Percentiles rank a stretch among this genome's conserved stretches.
Evolutionary conservation across 1,284 basidiomycete genomes (phyloP).

Genomic region (Agaricales sp.): DNA sequence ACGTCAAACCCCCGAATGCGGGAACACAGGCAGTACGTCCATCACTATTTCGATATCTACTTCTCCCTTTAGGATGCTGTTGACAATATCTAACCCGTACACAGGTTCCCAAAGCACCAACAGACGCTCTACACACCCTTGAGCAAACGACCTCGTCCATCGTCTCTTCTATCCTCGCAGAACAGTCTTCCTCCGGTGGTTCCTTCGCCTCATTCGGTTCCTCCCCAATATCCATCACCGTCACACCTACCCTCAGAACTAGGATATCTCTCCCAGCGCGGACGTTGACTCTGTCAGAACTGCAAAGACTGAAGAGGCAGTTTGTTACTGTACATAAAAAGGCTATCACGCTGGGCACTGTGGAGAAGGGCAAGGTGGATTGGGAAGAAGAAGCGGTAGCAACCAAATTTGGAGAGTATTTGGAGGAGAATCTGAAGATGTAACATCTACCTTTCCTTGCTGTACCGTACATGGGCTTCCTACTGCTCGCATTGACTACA

Average conservation of each 20-base stretch:
- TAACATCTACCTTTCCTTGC: too few relatives aligned
- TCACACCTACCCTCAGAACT: constrained; percentile 29
- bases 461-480: too few relatives aligned
- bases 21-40: constrained; percentile 69
- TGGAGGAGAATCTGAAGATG: constrained; percentile 61
- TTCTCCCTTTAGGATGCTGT: constrained; percentile 4
- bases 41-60: constrained; percentile 1
- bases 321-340: constrained; percentile 83
- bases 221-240: constrained; percentile 32
- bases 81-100: constrained; percentile 10
- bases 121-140: constrained; percentile 71
- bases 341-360: constrained; percentile 77
- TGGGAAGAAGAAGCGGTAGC: constrained; percentile 72
- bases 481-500: too few relatives aligned
- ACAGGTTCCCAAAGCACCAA: constrained; percentile 69
- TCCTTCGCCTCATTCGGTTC: constrained; percentile 29
- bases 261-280: constrained; percentile 54
- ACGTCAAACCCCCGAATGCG: constrained; percentile 79
- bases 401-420: constrained; percentile 65
- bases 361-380: constrained; percentile 65
- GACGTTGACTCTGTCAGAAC: constrained; percentile 68
- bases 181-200: constrained; percentile 34
- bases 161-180: constrained; percentile 57
- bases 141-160: constrained; percentile 63
- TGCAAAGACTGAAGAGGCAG: constrained; percentile 81